These are phyloP conservation scores for Lactarius hengduanensis DNA, from an alignment of 768 basidiomycete species.

Conservation along the genomic window DNA sequence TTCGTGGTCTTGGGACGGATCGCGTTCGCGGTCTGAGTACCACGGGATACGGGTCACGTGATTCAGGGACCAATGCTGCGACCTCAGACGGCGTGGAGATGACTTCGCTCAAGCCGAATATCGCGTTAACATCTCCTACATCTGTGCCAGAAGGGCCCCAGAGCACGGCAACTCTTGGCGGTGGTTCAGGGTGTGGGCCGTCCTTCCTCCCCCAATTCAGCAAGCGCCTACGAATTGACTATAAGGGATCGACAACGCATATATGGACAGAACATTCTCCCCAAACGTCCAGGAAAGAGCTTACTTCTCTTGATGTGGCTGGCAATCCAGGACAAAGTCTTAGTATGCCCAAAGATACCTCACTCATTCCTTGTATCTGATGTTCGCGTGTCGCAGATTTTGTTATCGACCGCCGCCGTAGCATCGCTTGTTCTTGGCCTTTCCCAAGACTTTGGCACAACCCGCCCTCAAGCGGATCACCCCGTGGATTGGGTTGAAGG, in stretches of 20 bases:
- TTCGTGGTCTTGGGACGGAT: constrained; percentile 74
- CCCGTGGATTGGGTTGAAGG: constrained; percentile 95
- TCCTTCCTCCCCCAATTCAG: neutral
- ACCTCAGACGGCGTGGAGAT: too few species aligned
- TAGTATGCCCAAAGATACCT: constrained; percentile 42
- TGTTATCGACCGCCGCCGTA: constrained; percentile 86
- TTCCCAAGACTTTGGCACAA: constrained; percentile 86
- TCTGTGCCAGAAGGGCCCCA: too few species aligned
- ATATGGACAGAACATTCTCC: constrained; percentile 55
- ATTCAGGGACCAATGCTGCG: too few species aligned
- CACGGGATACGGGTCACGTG: too few species aligned
- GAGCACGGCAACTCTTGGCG: too few species aligned
- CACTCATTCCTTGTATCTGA: constrained; percentile 30
- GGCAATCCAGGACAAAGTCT: constrained; percentile 60
- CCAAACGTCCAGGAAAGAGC: constrained; percentile 47
- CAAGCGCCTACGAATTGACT: constrained; percentile 36
- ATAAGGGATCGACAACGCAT: constrained; percentile 47
- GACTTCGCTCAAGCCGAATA: too few species aligned
- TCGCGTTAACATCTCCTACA: too few species aligned
- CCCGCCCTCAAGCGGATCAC: constrained; percentile 56
- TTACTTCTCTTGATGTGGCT: constrained; percentile 58
- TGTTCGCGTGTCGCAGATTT: constrained; percentile 57
- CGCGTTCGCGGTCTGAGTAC: constrained; percentile 44
- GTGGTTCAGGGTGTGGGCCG: neutral
- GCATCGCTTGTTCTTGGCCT: constrained; percentile 93